Evolutionary conservation across 768 basidiomycete genomes (phyloP).

Genomic region (Leucocoprinus birnbaumii): DNA sequence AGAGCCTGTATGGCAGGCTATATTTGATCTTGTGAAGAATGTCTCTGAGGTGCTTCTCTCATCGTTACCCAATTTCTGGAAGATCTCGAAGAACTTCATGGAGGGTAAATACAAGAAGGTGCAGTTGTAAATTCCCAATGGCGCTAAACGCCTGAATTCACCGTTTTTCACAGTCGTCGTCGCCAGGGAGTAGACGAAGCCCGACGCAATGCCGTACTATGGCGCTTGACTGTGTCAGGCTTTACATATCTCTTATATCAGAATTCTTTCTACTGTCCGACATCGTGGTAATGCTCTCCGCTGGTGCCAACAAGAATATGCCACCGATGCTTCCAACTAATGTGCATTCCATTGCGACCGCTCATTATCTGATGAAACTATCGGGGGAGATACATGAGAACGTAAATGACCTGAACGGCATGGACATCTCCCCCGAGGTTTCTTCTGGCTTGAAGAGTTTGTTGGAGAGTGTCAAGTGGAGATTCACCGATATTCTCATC

Average conservation of each 20-base stretch:
- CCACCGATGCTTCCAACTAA: constrained; percentile 65
- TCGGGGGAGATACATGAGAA: constrained; percentile 86
- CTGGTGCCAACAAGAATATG: constrained; percentile 35
- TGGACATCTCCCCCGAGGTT: constrained; percentile 81
- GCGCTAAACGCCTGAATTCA: neutral
- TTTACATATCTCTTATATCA: constrained; percentile 82
- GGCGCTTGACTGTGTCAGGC: constrained; percentile 83
- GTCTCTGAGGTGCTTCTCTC: constrained; percentile 83
- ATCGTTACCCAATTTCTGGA: constrained; percentile 93
- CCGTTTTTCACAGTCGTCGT: constrained; percentile 20
- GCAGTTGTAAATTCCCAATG: constrained; percentile 11
- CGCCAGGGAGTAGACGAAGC: constrained; percentile 63
- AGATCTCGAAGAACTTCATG: constrained; percentile 84
- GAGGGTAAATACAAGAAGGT: constrained; percentile 94
- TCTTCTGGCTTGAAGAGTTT: constrained; percentile 66
- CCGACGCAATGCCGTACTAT: constrained; percentile 82
- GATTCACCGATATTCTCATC: constrained; percentile 80
- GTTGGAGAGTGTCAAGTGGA: constrained; percentile 82
- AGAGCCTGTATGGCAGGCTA: constrained; percentile 79
- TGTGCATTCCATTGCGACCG: constrained; percentile 80
- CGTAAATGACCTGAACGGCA: constrained; percentile 71
- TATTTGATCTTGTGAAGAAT: constrained; percentile 76
- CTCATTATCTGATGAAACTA: constrained; percentile 76
- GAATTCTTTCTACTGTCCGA: constrained; percentile 79
- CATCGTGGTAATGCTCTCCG: constrained; percentile 62